Evolutionary conservation across 257 asterid species (phyloP).

Genomic region (Przewalskia tangutica): DNA sequence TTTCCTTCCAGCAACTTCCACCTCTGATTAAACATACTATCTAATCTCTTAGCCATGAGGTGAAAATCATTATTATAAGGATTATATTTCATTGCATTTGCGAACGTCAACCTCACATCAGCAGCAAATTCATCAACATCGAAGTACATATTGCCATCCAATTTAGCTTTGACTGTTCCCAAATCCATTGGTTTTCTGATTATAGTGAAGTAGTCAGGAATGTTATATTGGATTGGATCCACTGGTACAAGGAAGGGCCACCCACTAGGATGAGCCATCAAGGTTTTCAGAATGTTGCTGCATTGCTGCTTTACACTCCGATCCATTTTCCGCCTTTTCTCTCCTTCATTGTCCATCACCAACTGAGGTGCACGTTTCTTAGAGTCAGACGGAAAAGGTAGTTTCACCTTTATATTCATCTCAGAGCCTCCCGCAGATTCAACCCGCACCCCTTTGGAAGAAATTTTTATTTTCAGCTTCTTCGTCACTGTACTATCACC

Average conservation of each 20-base stretch:
- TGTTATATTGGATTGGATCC: conserved; percentile 52
- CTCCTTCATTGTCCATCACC: conserved; percentile 21
- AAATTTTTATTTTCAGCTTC: conserved; percentile 40
- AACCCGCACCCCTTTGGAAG: conserved; percentile 22
- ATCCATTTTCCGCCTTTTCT: conserved; percentile 51
- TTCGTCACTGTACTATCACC: conserved; percentile 18
- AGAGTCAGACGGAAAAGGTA: conserved; percentile 13
- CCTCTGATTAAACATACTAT: conserved; percentile 29
- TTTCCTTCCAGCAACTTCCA: conserved; percentile 47
- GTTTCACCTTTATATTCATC: conserved; percentile 13
- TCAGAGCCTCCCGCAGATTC: conserved; percentile 21
- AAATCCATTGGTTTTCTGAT: conserved; percentile 75
- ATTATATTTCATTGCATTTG: conserved; percentile 68
- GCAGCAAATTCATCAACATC: conserved; percentile 54
- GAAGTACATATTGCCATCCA: conserved; percentile 39
- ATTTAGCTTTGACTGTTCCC: conserved; percentile 53
- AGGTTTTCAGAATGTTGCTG: conserved; percentile 29
- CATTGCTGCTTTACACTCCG: conserved; percentile 38
- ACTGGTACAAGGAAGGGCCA: conserved; percentile 52
- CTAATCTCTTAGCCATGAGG: conserved; percentile 39
- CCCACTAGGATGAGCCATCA: conserved; percentile 36
- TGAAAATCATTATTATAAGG: conserved; percentile 43
- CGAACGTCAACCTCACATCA: conserved; percentile 63
- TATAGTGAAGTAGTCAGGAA: conserved; percentile 67
- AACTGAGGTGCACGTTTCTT: conserved; percentile 42